These are phyloP conservation scores for Backusella tarrabulga DNA, from an alignment of 192 early-diverging fungal genomes.

Conservation along the genomic window DNA sequence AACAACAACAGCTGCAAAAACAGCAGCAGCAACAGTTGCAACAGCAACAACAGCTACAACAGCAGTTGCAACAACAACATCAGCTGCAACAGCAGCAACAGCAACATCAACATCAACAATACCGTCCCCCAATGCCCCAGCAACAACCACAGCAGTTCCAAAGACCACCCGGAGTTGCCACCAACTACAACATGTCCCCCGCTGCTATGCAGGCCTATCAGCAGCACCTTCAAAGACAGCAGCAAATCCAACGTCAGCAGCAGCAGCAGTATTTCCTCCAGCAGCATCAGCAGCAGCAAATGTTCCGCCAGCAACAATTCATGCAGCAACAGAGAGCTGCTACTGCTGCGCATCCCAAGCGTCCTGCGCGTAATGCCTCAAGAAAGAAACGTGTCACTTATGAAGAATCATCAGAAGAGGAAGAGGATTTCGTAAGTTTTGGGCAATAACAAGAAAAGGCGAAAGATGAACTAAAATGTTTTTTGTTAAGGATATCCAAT, in stretches of 20 bases:
- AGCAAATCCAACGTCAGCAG: neutral
- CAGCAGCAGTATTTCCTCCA: neutral
- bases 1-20: neutral
- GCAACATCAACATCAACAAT: neutral
- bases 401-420: constrained; percentile 28
- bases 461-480: no score
- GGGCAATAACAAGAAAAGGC: neutral
- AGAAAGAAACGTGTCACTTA: constrained; percentile 30
- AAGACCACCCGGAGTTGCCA: neutral
- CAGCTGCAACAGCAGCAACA: neutral
- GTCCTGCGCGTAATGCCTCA: constrained; percentile 21
- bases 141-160: neutral
- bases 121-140: neutral
- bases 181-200: neutral
- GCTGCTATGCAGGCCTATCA: constrained; percentile 6
- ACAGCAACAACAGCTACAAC: neutral
- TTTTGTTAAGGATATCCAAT: constrained; percentile 17
- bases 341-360: neutral
- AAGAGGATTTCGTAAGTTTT: constrained; percentile 22
- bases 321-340: neutral
- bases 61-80: neutral
- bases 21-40: neutral
- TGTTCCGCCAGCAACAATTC: constrained; percentile 7
- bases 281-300: constrained; percentile 2
- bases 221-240: neutral